Base-by-base conservation (phyloP, 2,329 filamentous ascomycete genomes). In the Fusarium secorum region DNA sequence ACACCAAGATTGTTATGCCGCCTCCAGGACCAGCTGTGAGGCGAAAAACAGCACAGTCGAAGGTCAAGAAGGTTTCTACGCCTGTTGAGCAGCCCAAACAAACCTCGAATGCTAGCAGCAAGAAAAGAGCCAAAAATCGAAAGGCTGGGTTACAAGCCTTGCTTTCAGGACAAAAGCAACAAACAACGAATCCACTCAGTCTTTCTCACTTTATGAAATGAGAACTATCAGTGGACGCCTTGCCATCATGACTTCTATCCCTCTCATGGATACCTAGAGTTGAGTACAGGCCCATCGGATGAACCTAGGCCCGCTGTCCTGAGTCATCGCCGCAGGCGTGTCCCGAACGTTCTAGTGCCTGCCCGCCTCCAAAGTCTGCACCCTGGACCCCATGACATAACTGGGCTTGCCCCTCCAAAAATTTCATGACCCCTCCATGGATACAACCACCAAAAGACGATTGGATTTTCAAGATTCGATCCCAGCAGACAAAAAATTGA, bases 131-230 rank as follows among this genome's bases (percentile, higher is more conserved):
- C 35, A 91, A 89, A 80, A 87, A 82, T 66, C 84, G 89, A 65
- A 92, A 91, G 78, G 87, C 88, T 36, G 89, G 88, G 2, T 81
- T 93, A n/a, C 88, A 91, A 76, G 89, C 89, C 54, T 78, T 92
- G 42, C 81, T 92, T n/a, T 84, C 81, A 8, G 77, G 85, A 51
- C 87, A 88, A 70, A 83, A 82, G 74, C 83, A 83, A 55, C 83
- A 82, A 74, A 74, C 81, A 8, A 74, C 82, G 17, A 81, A 76
- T 42, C 64, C 82, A 74, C 77, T 89, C 33, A 88, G 85, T 66
- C 82, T 90, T n/a, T 81, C 85, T 33, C 85, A 88, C 76, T 89
- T 89, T 68, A 84, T 86, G 83, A 79, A 79, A 64, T 81, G 58
- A 76, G 52, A 38, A 42, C 7, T 15, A 42, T 22, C 26, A 54